These are phyloP conservation scores for Begonia masoniana DNA, from an alignment of 306 rosid species.

Conservation along the genomic window DNA sequence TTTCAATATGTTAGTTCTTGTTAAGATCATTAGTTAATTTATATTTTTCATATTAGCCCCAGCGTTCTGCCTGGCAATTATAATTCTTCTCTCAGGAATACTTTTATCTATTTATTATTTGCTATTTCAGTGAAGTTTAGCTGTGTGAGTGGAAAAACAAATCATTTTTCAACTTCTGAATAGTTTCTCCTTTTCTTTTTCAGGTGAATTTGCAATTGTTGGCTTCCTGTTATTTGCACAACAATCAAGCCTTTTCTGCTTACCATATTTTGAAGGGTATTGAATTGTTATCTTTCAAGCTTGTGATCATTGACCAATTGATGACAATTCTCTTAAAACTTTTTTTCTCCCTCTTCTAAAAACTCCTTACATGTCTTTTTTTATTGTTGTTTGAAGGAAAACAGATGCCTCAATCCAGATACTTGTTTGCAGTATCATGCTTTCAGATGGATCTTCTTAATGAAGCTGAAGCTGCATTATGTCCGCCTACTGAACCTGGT, in stretches of 20 bases:
- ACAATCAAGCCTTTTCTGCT: slow-evolving; percentile 74
- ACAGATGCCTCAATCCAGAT: slow-evolving; percentile 92
- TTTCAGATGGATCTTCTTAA: slow-evolving; percentile 86
- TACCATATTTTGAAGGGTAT: slow-evolving; percentile 92
- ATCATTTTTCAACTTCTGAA: slow-evolving; percentile 4
- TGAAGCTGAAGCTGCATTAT: slow-evolving; percentile 90
- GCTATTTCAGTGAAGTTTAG: too few species aligned
- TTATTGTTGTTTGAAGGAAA: slow-evolving; percentile 53
- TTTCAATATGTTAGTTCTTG: too few species aligned
- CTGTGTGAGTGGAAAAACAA: not conserved
- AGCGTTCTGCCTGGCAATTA: too few species aligned
- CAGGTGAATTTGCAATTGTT: slow-evolving; percentile 84
- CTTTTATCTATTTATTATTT: too few species aligned
- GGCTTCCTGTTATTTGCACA: slow-evolving; percentile 82
- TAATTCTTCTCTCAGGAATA: too few species aligned
- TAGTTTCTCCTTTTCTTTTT: slow-evolving; percentile 8
- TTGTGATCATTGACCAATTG: not conserved
- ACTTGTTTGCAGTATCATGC: slow-evolving; percentile 98
- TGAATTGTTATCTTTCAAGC: too few species aligned
- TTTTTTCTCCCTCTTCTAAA: slow-evolving; percentile 17
- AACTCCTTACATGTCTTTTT: slow-evolving; percentile 16
- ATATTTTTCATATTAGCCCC: too few species aligned
- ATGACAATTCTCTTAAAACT: slow-evolving; percentile 13
- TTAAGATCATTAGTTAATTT: too few species aligned
- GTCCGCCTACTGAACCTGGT: slow-evolving; percentile 69